Evolutionary conservation across 139 green algal species (phyloP).

Genomic region (Axilococcus clingmanii): DNA sequence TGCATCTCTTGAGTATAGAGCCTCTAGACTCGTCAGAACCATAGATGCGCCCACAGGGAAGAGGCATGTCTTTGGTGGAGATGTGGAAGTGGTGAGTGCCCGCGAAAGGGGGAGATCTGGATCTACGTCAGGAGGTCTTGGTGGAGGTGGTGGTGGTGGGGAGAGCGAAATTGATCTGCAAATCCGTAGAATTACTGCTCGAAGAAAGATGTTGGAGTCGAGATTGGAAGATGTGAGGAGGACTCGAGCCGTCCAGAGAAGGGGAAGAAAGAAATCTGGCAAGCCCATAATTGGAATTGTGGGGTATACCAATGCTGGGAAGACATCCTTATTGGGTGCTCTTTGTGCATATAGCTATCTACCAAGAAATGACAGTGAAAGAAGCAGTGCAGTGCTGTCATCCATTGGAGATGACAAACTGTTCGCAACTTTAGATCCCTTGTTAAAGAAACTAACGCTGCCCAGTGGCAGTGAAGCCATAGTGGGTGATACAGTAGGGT

Average conservation of each 20-base stretch:
- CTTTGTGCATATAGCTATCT: too few species aligned
- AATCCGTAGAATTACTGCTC: constrained; percentile 20
- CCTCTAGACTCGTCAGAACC: neutral
- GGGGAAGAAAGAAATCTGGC: constrained; percentile 17
- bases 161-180: constrained; percentile 53
- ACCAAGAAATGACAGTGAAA: neutral
- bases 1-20: neutral
- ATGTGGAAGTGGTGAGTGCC: constrained; percentile 48
- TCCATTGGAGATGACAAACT: constrained; percentile 21
- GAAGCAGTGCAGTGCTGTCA: neutral
- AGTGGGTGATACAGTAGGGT: constrained; percentile 59
- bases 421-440: constrained; percentile 59
- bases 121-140: constrained; percentile 28
- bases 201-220: constrained; percentile 25
- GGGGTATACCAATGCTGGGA: too few species aligned
- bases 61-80: neutral
- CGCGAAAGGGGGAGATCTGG: constrained; percentile 31
- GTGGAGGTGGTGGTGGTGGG: constrained; percentile 37
- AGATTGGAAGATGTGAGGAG: constrained; percentile 32
- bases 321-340: too few species aligned
- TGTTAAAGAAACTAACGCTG: constrained; percentile 26
- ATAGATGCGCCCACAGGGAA: neutral
- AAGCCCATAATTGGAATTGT: too few species aligned
- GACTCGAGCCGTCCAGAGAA: constrained; percentile 38
- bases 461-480: constrained; percentile 25